Conservation (phyloP, 495 filamentous ascomycete genomes). For the Penicillium simplicissimum region DNA sequence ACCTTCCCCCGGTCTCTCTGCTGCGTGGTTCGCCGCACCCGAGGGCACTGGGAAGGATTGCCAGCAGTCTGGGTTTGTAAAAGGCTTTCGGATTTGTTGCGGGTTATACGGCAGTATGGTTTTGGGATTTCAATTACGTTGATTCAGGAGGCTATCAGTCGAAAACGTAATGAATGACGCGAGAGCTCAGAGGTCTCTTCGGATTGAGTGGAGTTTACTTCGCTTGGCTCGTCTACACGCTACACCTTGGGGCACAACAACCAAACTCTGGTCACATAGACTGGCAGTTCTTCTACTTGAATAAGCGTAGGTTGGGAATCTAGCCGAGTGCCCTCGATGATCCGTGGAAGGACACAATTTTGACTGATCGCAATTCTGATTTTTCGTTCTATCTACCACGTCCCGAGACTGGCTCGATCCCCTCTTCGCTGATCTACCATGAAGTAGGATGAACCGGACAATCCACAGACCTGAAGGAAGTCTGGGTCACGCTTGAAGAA, state of each 20-base stretch:
- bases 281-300: too few species aligned
- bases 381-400: neutral
- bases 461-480: slow-evolving; percentile 22
- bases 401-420: neutral
- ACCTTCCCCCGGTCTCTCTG: neutral
- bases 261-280: too few species aligned
- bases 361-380: too few species aligned
- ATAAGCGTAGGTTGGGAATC: too few species aligned
- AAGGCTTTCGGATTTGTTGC: neutral
- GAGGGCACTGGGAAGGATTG: neutral
- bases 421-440: neutral
- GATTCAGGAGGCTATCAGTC: too few species aligned
- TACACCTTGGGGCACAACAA: too few species aligned
- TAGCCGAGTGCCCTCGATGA: too few species aligned
- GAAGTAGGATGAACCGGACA: slow-evolving; percentile 12
- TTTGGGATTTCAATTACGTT: slow-evolving; percentile 7
- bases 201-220: too few species aligned
- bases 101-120: slow-evolving; percentile 10
- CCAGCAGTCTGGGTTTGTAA: neutral
- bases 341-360: too few species aligned
- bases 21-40: neutral
- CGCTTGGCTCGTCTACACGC: too few species aligned
- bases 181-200: too few species aligned
- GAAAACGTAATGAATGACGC: neutral
- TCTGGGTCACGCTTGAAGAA: slow-evolving; percentile 26